phyloP scores from a whole-genome alignment of 1,284 basidiomycete genomes.

The Kwoniella shivajii region DNA sequence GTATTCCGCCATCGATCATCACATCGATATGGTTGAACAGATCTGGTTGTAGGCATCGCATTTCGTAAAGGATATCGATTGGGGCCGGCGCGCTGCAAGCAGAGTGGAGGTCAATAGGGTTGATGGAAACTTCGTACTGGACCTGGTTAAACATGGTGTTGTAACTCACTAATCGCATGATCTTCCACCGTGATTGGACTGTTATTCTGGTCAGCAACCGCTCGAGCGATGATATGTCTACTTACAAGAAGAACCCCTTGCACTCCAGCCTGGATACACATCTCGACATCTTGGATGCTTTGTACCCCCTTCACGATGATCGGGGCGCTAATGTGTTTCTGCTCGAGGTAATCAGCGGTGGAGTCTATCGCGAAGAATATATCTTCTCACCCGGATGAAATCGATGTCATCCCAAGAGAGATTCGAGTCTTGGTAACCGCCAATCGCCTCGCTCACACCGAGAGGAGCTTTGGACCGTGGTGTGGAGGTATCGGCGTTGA shows the following conservation, averaged over 20 bases:
- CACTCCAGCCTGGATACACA: slow-evolving; percentile 58
- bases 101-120: background rate
- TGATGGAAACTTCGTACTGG: background rate
- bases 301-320: slow-evolving; percentile 77
- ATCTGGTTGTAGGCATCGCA: slow-evolving; percentile 56
- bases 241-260: slow-evolving; percentile 57
- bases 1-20: slow-evolving; percentile 61
- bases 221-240: slow-evolving; percentile 24
- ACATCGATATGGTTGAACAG: slow-evolving; percentile 59
- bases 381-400: slow-evolving; percentile 45
- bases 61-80: slow-evolving; percentile 56
- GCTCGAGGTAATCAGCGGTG: slow-evolving; percentile 50
- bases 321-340: slow-evolving; percentile 72
- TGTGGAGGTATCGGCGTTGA: slow-evolving; percentile 41
- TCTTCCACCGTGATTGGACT: slow-evolving; percentile 59
- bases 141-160: background rate
- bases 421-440: slow-evolving; percentile 46
- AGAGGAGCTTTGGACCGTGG: slow-evolving; percentile 41
- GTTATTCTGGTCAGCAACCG: background rate
- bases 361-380: background rate
- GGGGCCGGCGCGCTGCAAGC: slow-evolving; percentile 48
- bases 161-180: slow-evolving; percentile 50
- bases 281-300: slow-evolving; percentile 57
- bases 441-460: slow-evolving; percentile 47
- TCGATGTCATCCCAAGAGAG: slow-evolving; percentile 48